phyloP scores from a whole-genome alignment of 2,329 filamentous ascomycete genomes.

The Elsinoe batatas region DNA sequence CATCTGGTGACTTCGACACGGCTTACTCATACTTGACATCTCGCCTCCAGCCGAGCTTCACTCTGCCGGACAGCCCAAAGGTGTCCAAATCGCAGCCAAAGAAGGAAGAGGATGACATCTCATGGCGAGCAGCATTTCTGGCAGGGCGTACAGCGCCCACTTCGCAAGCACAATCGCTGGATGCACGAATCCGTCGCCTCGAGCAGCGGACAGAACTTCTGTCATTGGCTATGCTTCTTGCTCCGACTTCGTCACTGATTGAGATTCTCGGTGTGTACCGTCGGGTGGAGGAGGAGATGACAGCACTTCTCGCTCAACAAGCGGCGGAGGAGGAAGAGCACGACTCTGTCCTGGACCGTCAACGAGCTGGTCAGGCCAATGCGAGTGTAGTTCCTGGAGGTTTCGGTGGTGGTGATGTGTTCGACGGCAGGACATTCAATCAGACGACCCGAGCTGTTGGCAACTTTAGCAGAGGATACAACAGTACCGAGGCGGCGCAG shows the following conservation, averaged over 20 bases:
- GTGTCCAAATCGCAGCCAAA: slow-evolving; percentile 5
- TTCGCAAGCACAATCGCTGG: slow-evolving; percentile 41
- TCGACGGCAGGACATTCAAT: slow-evolving; percentile 27
- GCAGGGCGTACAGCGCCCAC: slow-evolving; percentile 57
- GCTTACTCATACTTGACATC: slow-evolving; percentile 76
- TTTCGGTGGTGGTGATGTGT: slow-evolving; percentile 30
- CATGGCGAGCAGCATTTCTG: slow-evolving; percentile 68
- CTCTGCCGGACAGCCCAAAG: slow-evolving; percentile 16
- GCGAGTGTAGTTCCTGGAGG: slow-evolving; percentile 30
- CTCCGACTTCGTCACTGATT: slow-evolving; percentile 58
- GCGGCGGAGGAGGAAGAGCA: slow-evolving; percentile 59
- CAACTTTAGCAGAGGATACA: slow-evolving; percentile 10
- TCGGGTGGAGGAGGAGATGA: slow-evolving; percentile 68
- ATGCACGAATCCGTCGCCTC: slow-evolving; percentile 49
- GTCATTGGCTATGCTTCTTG: slow-evolving; percentile 63
- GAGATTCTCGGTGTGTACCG: slow-evolving; percentile 68
- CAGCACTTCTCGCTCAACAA: slow-evolving; percentile 55
- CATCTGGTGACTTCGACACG: slow-evolving; percentile 74
- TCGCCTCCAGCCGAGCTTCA: slow-evolving; percentile 41
- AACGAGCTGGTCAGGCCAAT: slow-evolving; percentile 46
- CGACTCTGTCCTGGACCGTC: slow-evolving; percentile 36
- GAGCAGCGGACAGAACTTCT: slow-evolving; percentile 76
- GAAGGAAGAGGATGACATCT: slow-evolving; percentile 50
- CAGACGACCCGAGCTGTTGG: slow-evolving; percentile 35
- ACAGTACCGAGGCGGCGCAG: slow-evolving; percentile 2